Evolutionary conservation across 2,329 filamentous ascomycete genomes (phyloP).

Genomic region (Aspergillus awamori): DNA sequence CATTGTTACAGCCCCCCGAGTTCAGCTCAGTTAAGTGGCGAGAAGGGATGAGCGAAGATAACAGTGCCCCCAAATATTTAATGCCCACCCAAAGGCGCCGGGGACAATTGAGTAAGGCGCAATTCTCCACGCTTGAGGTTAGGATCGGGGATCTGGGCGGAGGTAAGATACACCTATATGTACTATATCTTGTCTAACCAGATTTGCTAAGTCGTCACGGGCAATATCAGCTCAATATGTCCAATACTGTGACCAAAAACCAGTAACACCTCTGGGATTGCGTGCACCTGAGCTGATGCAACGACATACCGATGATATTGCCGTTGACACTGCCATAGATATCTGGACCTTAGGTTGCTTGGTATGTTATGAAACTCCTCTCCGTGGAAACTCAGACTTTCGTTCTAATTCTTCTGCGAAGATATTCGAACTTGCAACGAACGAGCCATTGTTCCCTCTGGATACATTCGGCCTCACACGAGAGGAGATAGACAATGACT

Average conservation of each 20-base stretch:
- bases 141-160: constrained; percentile 29
- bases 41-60: constrained; percentile 16
- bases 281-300: constrained; percentile 25
- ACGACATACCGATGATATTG: constrained; percentile 15
- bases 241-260: constrained; percentile 11
- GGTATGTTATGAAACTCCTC: constrained; percentile 17
- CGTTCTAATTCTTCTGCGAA: neutral
- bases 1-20: constrained; percentile 16
- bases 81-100: constrained; percentile 22
- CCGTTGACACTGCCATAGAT: constrained; percentile 12
- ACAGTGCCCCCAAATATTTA: constrained; percentile 25
- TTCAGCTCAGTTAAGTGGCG: constrained; percentile 25
- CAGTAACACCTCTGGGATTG: constrained; percentile 24
- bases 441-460: constrained; percentile 24
- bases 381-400: neutral
- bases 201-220: neutral
- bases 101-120: constrained; percentile 18
- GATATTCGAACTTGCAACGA: constrained; percentile 27
- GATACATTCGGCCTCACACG: constrained; percentile 21
- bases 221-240: constrained; percentile 12
- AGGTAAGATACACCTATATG: constrained; percentile 17
- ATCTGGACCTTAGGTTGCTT: constrained; percentile 28
- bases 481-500: constrained; percentile 19
- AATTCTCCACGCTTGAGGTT: constrained; percentile 18
- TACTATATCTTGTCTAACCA: neutral